These are phyloP conservation scores for Croton setiger DNA, from an alignment of 441 rosid species.

Conservation along the genomic window DNA sequence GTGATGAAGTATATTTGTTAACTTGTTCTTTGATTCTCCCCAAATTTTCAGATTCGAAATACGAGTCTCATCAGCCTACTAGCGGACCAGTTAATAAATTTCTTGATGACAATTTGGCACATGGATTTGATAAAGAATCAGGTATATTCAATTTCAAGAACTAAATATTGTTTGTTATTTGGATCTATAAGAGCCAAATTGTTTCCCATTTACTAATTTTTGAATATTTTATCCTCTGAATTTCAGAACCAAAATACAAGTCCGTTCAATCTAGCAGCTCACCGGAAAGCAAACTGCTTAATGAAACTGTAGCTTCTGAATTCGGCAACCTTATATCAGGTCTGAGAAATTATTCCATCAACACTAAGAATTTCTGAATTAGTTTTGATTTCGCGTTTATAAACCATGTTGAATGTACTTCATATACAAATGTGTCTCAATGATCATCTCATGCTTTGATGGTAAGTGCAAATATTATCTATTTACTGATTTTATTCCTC, in stretches of 20 bases:
- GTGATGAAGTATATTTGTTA: not conserved
- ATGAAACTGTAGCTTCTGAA: not conserved
- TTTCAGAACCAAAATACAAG: slow-evolving; percentile 8
- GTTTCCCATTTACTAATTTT: not conserved
- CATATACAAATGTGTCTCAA: not conserved
- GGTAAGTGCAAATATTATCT: not conserved
- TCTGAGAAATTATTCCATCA: not conserved
- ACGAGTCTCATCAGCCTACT: slow-evolving; percentile 4
- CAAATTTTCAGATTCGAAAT: slow-evolving; percentile 6
- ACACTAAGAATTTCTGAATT: not conserved
- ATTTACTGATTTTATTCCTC: not conserved
- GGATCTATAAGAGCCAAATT: not conserved
- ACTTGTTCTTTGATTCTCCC: not conserved
- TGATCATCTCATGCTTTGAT: not conserved
- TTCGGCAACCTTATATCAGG: not conserved
- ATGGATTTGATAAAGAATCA: slow-evolving; percentile 4
- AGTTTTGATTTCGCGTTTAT: not conserved
- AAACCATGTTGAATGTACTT: not conserved
- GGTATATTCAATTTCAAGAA: slow-evolving; percentile 13
- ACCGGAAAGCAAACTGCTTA: not conserved
- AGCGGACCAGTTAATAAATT: not conserved
- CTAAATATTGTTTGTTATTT: not conserved
- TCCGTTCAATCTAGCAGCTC: not conserved
- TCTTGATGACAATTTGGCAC: not conserved
- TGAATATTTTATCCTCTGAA: not conserved